Evolutionary conservation across 129 eudicot genomes (phyloP), one percentile per base, ranked within the genome.

Genomic region (Glebionis coronaria): DNA sequence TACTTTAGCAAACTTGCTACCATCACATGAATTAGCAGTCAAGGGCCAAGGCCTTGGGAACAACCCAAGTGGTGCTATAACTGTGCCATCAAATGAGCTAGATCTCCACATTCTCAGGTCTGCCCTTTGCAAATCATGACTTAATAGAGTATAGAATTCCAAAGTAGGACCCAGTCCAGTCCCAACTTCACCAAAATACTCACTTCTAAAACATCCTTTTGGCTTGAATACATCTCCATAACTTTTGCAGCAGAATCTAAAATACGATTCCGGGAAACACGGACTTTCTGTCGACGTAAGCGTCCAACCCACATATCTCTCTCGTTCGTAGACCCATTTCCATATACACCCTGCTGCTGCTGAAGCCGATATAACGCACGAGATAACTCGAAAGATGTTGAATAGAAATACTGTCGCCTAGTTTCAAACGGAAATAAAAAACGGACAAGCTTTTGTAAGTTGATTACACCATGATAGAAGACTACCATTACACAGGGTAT

Each of bases 401-500:
- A 91, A 73, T 85, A 75, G 72, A 91, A 91, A 72, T 88, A 91
- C 68, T 85, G 96, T 0, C 94, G 80, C 45, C 97, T 70, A 1
- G 88, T 85, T 74, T 91, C 97, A 61, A 88, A 88, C 2, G 96
- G 96, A 74, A 91, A 91, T 78, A n/a, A 91, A 83, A 54, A 91
- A 91, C 0, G 97, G 88, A 54, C 96, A 78, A 81, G n/a, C n/a
- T n/a, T n/a, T n/a, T n/a, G n/a, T n/a, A n/a, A n/a, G n/a, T n/a
- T n/a, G n/a, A n/a, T n/a, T 77, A 71, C 97, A 90, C 97, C 97
- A 90, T 29, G 92, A 82, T 16, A 95, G 97, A 57, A 90, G 84
- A 73, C 90, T 80, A 44, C 95, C 97, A 61, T 83, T 87, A 65
- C 92, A 87, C 35, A 90, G 92, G 14, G 97, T 95, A 57, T n/a